Evolutionary conservation across 192 early-diverging fungal species (phyloP), one percentile per base, ranked within the genome.

Genomic region (Linnemannia zychae): DNA sequence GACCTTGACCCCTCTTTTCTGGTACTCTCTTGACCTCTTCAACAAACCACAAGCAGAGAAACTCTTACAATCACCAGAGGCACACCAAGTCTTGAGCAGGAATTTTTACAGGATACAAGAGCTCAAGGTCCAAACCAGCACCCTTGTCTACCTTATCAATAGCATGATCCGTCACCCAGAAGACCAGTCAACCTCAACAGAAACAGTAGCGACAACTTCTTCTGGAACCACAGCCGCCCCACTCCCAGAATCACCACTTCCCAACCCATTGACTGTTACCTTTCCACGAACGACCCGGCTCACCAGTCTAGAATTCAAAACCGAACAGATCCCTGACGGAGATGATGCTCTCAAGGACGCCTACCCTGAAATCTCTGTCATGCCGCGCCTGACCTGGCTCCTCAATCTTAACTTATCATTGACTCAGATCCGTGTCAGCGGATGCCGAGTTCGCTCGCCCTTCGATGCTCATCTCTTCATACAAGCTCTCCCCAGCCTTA

Each of bases 361-460:
- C 13, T 63, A 63, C 57, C 57, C 57, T 12, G 57, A 63, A 28
- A 63, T 63, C 57, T n/a, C 57, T 24, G 57, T 63, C 57, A 63
- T 63, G 57, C 28, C 57, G 28, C 28, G 57, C 3, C 57, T 63
- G 11, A 63, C 57, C 3, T 63, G 57, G 57, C 57, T 63, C 13
- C 57, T 63, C 24, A 24, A 63, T 28, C 57, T 63, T 28, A 63
- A 63, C 57, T 31, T 11, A 15, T 63, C 57, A 9, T 24, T 63
- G 3, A 63, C 57, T 0, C 57, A 63, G 24, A 31, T 63, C 12
- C 57, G 57, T 63, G 57, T 63, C 1, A 63, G 57, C 28, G 57
- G 57, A 7, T 63, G 57, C 3, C 57, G 57, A 28, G 57, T 63
- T 28, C 57, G 57, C 9, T 63, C 57, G 24, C 57, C 57, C 0